These are phyloP conservation scores for Rhododendron henanense DNA, from an alignment of 148 eudicot species.

Conservation along the genomic window DNA sequence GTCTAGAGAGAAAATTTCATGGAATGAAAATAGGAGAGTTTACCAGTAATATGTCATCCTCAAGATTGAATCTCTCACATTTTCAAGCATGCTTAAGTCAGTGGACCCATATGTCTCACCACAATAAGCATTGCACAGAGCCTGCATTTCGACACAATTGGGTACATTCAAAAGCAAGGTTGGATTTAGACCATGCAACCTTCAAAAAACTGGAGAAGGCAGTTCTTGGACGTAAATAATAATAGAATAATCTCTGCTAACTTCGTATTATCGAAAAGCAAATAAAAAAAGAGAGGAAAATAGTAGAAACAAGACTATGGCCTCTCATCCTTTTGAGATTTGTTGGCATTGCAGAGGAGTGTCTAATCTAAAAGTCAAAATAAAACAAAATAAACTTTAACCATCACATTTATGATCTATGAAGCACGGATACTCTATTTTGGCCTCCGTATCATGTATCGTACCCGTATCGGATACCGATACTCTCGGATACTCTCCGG, in stretches of 20 bases:
- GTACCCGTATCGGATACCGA: no score
- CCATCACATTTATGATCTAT: background rate
- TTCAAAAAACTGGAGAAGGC: background rate
- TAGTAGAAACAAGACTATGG: background rate
- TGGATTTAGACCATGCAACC: background rate
- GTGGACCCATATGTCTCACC: slow-evolving; percentile 81
- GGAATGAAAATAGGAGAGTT: slow-evolving; percentile 3
- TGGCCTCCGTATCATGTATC: no score
- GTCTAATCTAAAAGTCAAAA: background rate
- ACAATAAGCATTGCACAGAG: slow-evolving; percentile 77
- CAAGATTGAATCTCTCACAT: slow-evolving; percentile 76
- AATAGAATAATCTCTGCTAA: background rate
- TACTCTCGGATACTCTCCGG: no score
- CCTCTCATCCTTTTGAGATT: background rate
- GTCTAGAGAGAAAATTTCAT: background rate
- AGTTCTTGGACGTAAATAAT: background rate
- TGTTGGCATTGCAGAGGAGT: background rate
- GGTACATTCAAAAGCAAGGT: background rate
- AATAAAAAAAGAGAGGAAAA: background rate
- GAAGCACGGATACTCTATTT: no score
- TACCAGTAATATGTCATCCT: slow-evolving; percentile 98
- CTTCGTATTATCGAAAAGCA: background rate
- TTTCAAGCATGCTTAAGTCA: slow-evolving; percentile 68
- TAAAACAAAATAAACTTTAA: background rate
- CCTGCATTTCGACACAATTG: slow-evolving; percentile 39